Base-by-base conservation (phyloP, 441 rosid genomes). In the Adansonia grandidieri region DNA sequence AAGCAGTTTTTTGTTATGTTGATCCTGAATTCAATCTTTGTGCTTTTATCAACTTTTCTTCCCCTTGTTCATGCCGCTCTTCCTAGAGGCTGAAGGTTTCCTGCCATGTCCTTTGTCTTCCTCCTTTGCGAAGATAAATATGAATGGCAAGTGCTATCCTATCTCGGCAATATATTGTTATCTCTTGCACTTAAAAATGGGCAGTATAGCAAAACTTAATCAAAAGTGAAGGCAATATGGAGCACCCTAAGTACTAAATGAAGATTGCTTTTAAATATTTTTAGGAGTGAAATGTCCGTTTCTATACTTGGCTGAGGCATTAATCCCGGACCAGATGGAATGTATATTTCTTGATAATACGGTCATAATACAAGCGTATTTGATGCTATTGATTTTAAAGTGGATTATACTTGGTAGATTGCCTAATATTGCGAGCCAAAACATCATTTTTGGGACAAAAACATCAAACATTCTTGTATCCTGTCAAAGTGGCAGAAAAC, bases 1-100 rank as follows among this genome's bases (percentile, higher is more conserved):
- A 86, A 53, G 14, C 24, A 15, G 64, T 50, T 75, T 3, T 22
- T 17, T 48, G 42, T 67, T 20, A 60, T 24, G 54, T 73, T 42
- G 57, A 20, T 68, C 20, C 64, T 19, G 40, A 47, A 71, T 10
- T 62, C 17, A 50, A 9, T 72, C 66, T 15, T 22, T 15, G 0
- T 73, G 53, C 56, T 60, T 4, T 13, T 47, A 1, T 28, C 53
- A 19, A 13, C n/a, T 24, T 77, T 15, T 68, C 44, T 67, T 3
- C 42, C 6, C 57, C 15, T 24, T 62, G n/a, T 57, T 44, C 56
- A 1, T 50, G 50, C 4, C 60, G 70, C 56, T 73, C 50, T n/a
- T 14, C 20, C 28, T 71, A 14, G 44, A 20, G 61, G 53, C 5
- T 72, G 42, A 37, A 37, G 42, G 42, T 37, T 37, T 37, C 42